Base-by-base conservation (phyloP, 495 filamentous ascomycete genomes). In the Alectoria sarmentosa region DNA sequence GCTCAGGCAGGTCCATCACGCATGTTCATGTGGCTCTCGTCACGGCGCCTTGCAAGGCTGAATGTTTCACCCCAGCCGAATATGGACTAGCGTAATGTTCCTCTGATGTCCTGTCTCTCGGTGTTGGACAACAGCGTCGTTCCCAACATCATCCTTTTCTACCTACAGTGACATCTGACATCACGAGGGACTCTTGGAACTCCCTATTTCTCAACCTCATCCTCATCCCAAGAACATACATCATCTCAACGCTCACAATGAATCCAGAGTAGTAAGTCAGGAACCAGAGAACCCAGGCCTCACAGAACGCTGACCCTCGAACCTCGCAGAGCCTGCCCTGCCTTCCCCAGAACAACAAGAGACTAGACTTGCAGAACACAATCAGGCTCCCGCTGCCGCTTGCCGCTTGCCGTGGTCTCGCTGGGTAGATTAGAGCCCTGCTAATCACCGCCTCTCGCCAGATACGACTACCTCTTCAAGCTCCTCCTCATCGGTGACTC, bases 391-490 rank as follows among this genome's bases (percentile, higher is more conserved):
- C 6, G 26, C 30, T 55, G 0, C 17, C 28, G 17, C 17, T 42
- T 42, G n/a, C 11, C 28, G 17, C 17, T 42, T 42, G n/a, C 11
- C 38, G 17, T 9, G 15, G 30, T 14, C 10, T 17, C 34, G 15
- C 21, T 26, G 28, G 32, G 14, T 32, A 6, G 34, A 41, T 6
- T 37, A 61, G 14, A 66, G 44, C 48, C 37, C 9, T 41, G 61
- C 71, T 65, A 37, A 61, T 42, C 14, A 37, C 36, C 57, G 32
- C 60, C 37, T 56, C 23, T 65, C 59, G 64, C 59, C 76, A 97
- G 94, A 96, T 98, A 98, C 87, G 94, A 98, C 76, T 98, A 98
- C 76, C 91, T 98, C 71, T 98, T 98, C 85, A 98, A 98, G 86
- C 92, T 98, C 64, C 92, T 98, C 75, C 90, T 98, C 80, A 98